Base-by-base conservation (phyloP, 208 protist genomes). In the Acanthamoeba healyi region DNA sequence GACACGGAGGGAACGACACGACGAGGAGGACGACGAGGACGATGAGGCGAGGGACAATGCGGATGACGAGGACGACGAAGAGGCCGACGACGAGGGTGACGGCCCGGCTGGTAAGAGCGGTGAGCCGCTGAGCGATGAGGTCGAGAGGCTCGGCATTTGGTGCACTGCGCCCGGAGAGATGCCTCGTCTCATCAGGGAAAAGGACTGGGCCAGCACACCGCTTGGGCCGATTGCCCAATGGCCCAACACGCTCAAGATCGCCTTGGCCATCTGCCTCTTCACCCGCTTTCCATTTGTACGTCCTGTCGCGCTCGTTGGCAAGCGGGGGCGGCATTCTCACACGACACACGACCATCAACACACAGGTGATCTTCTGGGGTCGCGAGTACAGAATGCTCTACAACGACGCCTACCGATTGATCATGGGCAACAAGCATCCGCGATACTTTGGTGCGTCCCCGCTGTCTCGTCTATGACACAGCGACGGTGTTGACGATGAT, bases 151-250 rank as follows among this genome's bases (percentile, higher is more conserved):
- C 12, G 70, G 70, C n/a, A 79, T 79, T 24, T 79, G 70, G 70
- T 79, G 70, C 70, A 79, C 36, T 9, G 70, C 70, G 36, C 38
- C 70, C 70, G 70, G 70, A 12, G 70, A 79, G 38, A 79, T 79
- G 70, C 7, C 34, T 7, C 70, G 70, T 24, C 38, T 46, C 70
- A 79, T 79, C 70, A 79, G 70, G 14, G 70, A 79, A 42, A 79
- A 79, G 36, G 70, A 79, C 70, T 79, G 70, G 70, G 70, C 70
- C 36, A 79, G 70, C 36, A 79, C 70, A 9, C 70, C 70, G 17
- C 38, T 79, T 5, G 70, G 70, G 6, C 70, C 70, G 9, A n/a
- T 44, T 12, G 9, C 70, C 5, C 70, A 79, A 42, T 79, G 70
- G 70, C 70, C 70, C 5, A 38, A 44, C 36, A 79, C 70, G 10